Conservation (phyloP, 306 rosid species). For the Amphicarpaea edgeworthii region DNA sequence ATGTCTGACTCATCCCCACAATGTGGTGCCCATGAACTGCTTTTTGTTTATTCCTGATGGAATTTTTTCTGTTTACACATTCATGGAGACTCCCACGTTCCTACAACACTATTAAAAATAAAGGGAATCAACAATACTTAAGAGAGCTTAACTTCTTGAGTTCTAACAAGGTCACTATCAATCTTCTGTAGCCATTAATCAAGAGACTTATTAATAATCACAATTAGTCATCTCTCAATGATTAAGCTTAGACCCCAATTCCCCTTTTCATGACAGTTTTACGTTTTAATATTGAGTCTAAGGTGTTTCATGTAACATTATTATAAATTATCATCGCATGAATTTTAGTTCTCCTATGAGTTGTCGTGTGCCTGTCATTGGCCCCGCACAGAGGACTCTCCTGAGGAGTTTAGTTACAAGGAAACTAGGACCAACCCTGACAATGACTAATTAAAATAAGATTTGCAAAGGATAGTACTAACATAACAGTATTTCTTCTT, state of each 20-base stretch:
- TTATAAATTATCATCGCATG: conserved; percentile 35
- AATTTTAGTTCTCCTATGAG: conserved; percentile 53
- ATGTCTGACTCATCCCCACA: conserved; percentile 57
- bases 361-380: conserved; percentile 55
- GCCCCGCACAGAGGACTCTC: conserved; percentile 68
- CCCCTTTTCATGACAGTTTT: no score
- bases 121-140: neutral
- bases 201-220: conserved; percentile 43
- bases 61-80: conserved; percentile 39
- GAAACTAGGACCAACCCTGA: conserved; percentile 45
- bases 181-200: neutral
- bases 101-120: conserved; percentile 23
- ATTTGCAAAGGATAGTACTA: conserved; percentile 37
- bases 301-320: no score
- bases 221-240: conserved; percentile 45
- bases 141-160: neutral
- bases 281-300: no score
- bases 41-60: conserved; percentile 43
- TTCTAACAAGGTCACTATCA: conserved; percentile 9
- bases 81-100: conserved; percentile 57
- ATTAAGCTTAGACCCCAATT: conserved; percentile 43
- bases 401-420: conserved; percentile 56
- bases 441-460: conserved; percentile 55
- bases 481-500: conserved; percentile 25
- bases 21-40: conserved; percentile 50